Conservation (phyloP, 371 early-diverging fungal species). For the Apophysomyces ossiformis region DNA sequence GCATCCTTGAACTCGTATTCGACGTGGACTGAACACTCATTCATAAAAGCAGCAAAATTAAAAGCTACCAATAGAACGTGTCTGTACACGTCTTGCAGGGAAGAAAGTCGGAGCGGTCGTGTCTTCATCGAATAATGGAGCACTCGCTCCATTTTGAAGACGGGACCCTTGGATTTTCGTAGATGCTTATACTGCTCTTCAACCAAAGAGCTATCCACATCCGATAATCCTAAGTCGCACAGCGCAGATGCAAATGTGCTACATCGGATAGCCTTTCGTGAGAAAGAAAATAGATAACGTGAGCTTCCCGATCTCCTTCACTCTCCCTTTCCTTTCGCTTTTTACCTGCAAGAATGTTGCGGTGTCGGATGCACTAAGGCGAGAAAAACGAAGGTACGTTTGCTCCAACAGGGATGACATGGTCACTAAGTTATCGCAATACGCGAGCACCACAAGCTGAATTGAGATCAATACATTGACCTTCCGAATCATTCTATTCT, state of each 20-base stretch:
- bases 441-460: conserved; percentile 22
- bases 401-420: conserved; percentile 15
- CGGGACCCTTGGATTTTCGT: neutral
- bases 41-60: conserved; percentile 16
- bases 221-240: conserved; percentile 20
- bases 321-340: conserved; percentile 11
- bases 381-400: conserved; percentile 19
- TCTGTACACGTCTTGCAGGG: conserved; percentile 16
- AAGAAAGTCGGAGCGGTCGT: conserved; percentile 2
- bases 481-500: neutral
- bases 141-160: conserved; percentile 13
- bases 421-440: conserved; percentile 19
- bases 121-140: conserved; percentile 21
- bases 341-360: conserved; percentile 21
- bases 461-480: neutral
- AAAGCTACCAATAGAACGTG: conserved; percentile 17
- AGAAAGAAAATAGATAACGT: neutral
- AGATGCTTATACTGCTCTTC: conserved; percentile 9
- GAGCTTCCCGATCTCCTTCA: neutral
- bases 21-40: conserved; percentile 16
- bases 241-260: conserved; percentile 20
- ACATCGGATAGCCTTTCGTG: conserved; percentile 14
- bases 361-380: conserved; percentile 15
- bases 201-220: conserved; percentile 16
- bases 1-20: conserved; percentile 15